A percentile compares a stretch with the other conserved stretches of the same genome.
Evolutionary conservation across 768 basidiomycete species (phyloP).

Genomic region (Leccinum subtestaceum): DNA sequence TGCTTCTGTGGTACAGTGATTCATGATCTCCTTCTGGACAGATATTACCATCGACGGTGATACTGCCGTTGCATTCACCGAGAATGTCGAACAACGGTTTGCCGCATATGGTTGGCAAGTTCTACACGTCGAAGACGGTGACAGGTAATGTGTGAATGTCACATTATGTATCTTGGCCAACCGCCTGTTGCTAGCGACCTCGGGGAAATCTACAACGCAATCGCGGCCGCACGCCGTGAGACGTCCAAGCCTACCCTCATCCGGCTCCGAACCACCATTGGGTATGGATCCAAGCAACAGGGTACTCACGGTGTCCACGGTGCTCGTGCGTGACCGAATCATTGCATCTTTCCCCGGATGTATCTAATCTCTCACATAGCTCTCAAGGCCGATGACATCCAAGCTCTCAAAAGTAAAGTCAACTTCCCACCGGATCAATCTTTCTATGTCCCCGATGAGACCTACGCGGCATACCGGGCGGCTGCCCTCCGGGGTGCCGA

Average conservation of each 20-base stretch:
- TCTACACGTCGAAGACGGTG: slow-evolving; percentile 77
- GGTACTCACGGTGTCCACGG: slow-evolving; percentile 96
- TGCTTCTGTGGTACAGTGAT: neutral
- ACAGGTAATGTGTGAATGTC: slow-evolving; percentile 46
- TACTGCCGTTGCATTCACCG: slow-evolving; percentile 90
- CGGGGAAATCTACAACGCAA: slow-evolving; percentile 70
- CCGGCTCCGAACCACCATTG: slow-evolving; percentile 84
- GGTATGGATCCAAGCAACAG: slow-evolving; percentile 88
- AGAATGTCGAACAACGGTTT: slow-evolving; percentile 88
- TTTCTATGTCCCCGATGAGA: slow-evolving; percentile 75
- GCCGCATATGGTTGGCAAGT: slow-evolving; percentile 93
- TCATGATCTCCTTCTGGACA: slow-evolving; percentile 30
- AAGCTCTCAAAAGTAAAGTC: slow-evolving; percentile 77
- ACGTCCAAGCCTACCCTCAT: slow-evolving; percentile 86
- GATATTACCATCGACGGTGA: slow-evolving; percentile 97
- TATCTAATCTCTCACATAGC: slow-evolving; percentile 43
- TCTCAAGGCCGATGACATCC: slow-evolving; percentile 89
- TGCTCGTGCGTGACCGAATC: slow-evolving; percentile 60
- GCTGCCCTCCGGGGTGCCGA: slow-evolving; percentile 71
- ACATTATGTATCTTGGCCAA: slow-evolving; percentile 9
- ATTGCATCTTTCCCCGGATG: neutral
- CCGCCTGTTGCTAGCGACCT: slow-evolving; percentile 57
- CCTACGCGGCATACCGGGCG: slow-evolving; percentile 64
- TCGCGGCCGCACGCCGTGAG: slow-evolving; percentile 72
- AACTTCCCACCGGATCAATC: slow-evolving; percentile 74